Conservation (phyloP, 495 filamentous ascomycete species). For the Aspergillus coremiiformis region DNA sequence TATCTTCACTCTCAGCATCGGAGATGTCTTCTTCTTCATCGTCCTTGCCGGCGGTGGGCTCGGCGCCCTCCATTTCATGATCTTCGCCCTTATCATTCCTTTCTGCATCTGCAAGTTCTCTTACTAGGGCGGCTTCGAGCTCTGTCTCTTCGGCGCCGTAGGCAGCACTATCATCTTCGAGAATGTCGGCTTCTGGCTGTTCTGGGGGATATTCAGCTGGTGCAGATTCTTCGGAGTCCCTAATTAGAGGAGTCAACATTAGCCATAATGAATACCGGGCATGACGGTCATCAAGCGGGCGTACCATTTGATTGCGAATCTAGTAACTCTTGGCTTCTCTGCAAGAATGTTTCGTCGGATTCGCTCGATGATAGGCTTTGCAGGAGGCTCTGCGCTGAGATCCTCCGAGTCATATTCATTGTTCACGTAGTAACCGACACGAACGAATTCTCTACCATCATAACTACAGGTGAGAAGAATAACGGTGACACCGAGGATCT, state of each 20-base stretch:
- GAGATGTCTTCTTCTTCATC: slow-evolving; percentile 67
- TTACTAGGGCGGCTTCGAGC: slow-evolving; percentile 45
- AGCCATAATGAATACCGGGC: not conserved
- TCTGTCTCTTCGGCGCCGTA: slow-evolving; percentile 75
- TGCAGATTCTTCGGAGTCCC: slow-evolving; percentile 94
- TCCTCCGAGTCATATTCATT: slow-evolving; percentile 96
- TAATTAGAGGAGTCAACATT: slow-evolving; percentile 26
- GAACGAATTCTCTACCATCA: slow-evolving; percentile 92
- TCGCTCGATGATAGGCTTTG: slow-evolving; percentile 85
- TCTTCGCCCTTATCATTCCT: slow-evolving; percentile 52
- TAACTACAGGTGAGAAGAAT: slow-evolving; percentile 96
- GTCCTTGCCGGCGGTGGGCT: slow-evolving; percentile 48
- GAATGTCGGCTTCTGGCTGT: slow-evolving; percentile 86
- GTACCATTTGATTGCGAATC: slow-evolving; percentile 99
- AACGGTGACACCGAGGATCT: slow-evolving; percentile 95
- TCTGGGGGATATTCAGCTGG: slow-evolving; percentile 94
- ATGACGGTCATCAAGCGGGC: slow-evolving; percentile 7
- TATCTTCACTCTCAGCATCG: slow-evolving; percentile 87
- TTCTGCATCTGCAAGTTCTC: slow-evolving; percentile 53
- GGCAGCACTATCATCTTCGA: slow-evolving; percentile 71
- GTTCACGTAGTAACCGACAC: slow-evolving; percentile 98
- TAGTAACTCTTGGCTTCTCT: slow-evolving; percentile 93
- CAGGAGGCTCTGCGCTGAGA: slow-evolving; percentile 75
- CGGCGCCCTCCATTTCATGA: slow-evolving; percentile 75
- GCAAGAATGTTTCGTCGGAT: slow-evolving; percentile 87